These are phyloP conservation scores for Pseudogymnoascus verrucosus DNA, from an alignment of 2,329 filamentous ascomycete species.

Conservation along the genomic window DNA sequence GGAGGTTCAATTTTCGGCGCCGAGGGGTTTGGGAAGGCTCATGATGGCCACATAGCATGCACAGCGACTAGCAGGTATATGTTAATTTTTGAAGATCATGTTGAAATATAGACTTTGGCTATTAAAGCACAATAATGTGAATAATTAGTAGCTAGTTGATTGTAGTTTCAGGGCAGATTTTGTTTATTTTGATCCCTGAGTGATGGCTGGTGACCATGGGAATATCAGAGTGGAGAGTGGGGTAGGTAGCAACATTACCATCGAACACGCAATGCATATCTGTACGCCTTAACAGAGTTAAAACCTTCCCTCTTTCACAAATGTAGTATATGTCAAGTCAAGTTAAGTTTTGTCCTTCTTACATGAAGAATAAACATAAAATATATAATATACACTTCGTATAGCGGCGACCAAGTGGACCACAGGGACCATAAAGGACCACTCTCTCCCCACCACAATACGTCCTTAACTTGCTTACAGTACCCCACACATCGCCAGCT, in stretches of 20 bases:
- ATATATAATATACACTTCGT: neutral
- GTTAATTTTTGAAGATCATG: neutral
- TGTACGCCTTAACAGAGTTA: neutral
- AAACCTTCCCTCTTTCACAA: neutral
- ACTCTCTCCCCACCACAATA: neutral
- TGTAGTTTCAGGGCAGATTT: neutral
- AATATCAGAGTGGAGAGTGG: neutral
- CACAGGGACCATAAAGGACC: neutral
- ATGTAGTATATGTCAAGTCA: neutral
- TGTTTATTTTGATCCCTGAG: neutral
- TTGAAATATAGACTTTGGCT: neutral
- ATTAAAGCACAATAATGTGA: neutral
- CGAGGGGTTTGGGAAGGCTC: neutral
- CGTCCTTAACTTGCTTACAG: neutral
- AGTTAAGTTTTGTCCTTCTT: neutral
- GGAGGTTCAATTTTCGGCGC: neutral
- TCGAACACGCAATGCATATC: neutral
- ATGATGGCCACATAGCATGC: constrained; percentile 1
- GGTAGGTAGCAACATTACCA: neutral
- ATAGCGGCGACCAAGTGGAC: neutral
- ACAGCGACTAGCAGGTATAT: neutral
- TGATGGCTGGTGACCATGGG: neutral
- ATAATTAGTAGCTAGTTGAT: neutral
- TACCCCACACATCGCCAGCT: neutral
- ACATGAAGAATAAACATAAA: neutral